Percentiles rank a stretch among this genome's conserved stretches.
Evolutionary conservation across 73 alveolate species (phyloP).

Genomic region (Paramecium tetraurelia): DNA sequence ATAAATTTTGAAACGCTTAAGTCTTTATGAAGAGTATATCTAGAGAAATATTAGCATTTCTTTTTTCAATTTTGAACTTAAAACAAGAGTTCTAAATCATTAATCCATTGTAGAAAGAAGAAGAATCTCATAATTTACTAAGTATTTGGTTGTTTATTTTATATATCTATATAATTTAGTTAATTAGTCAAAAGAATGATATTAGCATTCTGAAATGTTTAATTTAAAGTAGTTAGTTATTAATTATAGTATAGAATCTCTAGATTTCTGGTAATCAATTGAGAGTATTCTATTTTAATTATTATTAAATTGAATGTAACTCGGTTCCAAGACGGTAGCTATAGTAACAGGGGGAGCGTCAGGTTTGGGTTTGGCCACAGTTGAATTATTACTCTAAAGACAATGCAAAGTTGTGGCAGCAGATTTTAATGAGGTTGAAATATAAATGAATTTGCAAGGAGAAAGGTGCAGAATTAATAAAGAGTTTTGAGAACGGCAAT

Average conservation of each 20-base stretch:
- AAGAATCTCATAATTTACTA: neutral
- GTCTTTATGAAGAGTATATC: too few species aligned
- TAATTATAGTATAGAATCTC: neutral
- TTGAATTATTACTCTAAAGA: neutral
- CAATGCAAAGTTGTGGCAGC: conserved; percentile 47
- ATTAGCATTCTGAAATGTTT: neutral
- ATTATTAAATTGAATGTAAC: neutral
- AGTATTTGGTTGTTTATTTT: neutral
- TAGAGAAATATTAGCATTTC: too few species aligned
- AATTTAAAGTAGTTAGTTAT: neutral
- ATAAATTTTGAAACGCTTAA: too few species aligned
- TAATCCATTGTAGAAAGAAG: neutral
- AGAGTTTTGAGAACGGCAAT: neutral
- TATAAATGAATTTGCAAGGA: neutral
- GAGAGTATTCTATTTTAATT: neutral
- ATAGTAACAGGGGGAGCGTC: conserved; percentile 31
- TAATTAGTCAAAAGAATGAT: neutral
- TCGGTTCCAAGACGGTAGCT: neutral
- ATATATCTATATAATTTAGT: neutral
- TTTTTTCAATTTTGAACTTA: too few species aligned
- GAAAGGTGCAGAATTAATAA: neutral
- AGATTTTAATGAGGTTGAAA: conserved; percentile 50
- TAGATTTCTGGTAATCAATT: neutral
- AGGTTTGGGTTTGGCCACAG: conserved; percentile 61
- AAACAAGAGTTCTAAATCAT: too few species aligned